Evolutionary conservation across 1,284 basidiomycete genomes (phyloP).

Genomic region (Hemileia vastatrix): DNA sequence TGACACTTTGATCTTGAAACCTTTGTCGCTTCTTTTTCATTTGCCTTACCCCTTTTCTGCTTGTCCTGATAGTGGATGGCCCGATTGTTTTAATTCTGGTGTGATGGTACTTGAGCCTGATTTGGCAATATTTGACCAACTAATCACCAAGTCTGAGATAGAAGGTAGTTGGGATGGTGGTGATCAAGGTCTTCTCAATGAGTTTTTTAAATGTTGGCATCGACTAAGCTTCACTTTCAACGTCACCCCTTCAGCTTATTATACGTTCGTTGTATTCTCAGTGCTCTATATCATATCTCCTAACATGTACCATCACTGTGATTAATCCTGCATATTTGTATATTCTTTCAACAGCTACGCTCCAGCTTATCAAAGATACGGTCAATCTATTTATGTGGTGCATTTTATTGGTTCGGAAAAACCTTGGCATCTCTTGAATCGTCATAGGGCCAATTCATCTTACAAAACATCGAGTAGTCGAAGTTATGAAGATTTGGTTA

Average conservation of each 20-base stretch:
- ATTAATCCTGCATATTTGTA: too few species aligned
- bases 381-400: constrained; percentile 72
- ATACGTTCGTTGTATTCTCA: constrained; percentile 55
- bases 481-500: constrained; percentile 68
- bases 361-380: constrained; percentile 87
- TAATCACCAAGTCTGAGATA: constrained; percentile 59
- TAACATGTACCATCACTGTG: neutral
- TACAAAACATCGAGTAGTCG: constrained; percentile 51
- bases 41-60: constrained; percentile 61
- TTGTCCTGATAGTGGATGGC: constrained; percentile 93
- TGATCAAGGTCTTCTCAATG: constrained; percentile 90
- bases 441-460: constrained; percentile 4
- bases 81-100: constrained; percentile 96
- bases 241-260: constrained; percentile 91
- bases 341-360: constrained; percentile 58
- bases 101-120: constrained; percentile 78
- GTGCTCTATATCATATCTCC: neutral
- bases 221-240: constrained; percentile 57
- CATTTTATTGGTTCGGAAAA: constrained; percentile 93
- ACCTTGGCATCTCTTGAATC: constrained; percentile 63
- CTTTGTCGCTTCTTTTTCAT: constrained; percentile 77
- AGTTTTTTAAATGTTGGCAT: constrained; percentile 56
- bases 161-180: constrained; percentile 93
- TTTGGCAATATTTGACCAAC: constrained; percentile 65
- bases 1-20: constrained; percentile 79